phyloP scores from a whole-genome alignment of 345 rosid genomes.

The Trapa incisa region DNA sequence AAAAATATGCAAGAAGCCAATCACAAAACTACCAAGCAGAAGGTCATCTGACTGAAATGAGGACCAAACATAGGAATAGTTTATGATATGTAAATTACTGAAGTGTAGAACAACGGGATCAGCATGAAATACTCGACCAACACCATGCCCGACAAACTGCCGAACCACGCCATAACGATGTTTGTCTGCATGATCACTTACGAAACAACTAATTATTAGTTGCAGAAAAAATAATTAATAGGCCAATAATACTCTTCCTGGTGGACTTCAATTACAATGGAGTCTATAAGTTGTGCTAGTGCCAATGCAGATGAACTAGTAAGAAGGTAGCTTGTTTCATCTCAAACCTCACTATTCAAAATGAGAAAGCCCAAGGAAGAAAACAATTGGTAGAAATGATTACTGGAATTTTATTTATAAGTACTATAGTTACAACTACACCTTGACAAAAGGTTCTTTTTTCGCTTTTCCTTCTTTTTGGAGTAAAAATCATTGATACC shows the following conservation, averaged over 20 bases:
- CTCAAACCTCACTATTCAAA: background rate
- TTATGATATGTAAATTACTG: constrained; percentile 33
- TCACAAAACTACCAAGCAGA: background rate
- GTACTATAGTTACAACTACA: background rate
- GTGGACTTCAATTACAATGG: background rate
- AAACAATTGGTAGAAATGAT: background rate
- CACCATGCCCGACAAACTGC: constrained; percentile 88
- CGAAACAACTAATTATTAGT: constrained; percentile 2
- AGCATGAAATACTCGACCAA: constrained; percentile 80
- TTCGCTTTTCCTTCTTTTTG: too few relatives aligned
- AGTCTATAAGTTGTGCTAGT: background rate
- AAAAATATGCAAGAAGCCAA: background rate
- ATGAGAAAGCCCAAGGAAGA: background rate
- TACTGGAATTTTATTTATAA: background rate
- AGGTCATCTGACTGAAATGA: constrained; percentile 1
- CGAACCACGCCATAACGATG: constrained; percentile 61
- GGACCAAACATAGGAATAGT: background rate
- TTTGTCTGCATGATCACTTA: constrained; percentile 82
- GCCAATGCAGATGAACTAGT: background rate
- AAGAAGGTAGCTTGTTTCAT: background rate
- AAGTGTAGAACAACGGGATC: constrained; percentile 72
- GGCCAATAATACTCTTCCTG: background rate
- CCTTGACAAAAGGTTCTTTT: background rate
- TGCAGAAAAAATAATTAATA: background rate
- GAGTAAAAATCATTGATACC: background rate